Base-by-base conservation (phyloP, 331 rosid species). In the Dryas integrifolia region DNA sequence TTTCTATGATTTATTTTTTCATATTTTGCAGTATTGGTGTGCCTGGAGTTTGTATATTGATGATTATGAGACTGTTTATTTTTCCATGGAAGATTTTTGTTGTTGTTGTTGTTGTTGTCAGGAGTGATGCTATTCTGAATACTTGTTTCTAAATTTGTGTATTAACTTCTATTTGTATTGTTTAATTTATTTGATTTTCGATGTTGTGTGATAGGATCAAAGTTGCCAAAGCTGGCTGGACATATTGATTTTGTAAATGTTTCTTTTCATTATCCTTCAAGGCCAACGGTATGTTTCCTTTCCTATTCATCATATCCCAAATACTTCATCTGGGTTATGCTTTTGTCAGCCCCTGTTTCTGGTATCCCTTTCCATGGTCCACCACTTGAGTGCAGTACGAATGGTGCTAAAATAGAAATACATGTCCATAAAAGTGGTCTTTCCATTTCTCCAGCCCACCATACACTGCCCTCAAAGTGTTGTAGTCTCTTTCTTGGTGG, bases 181-280 rank as follows among this genome's bases (percentile, higher is more conserved):
- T 40, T 13, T 72, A 24, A 67, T 67, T 44, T 21, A 39, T 67
- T 51, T 39, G 14, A 30, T 61, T 7, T 21, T 67, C 39, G 40
- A 58, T 57, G 65, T 76, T 76, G 52, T 79, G 69, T 76, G 66
- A 8, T 96, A 94, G 98, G 97, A 69, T 30, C 78, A 45, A 87
- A 83, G 87, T 79, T 91, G 84, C 87, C 80, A 82, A 86, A 69
- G 52, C 77, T 86, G 73, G 77, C 14, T 8, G 98, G 98, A 77
- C 77, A 47, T 76, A 80, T 94, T 48, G 92, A 89, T 75, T 94
- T 91, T 75, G 78, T 71, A 52, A 82, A 94, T 81, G 80, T 90
- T 69, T 89, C 96, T 72, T 91, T 94, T 85, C 74, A 80, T 83
- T 94, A 91, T 83, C 70, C 97, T 76, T 85, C 97, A 67, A 86